Conservation (phyloP, 2,329 filamentous ascomycete species). For the Sclerotiophoma versabilis region DNA sequence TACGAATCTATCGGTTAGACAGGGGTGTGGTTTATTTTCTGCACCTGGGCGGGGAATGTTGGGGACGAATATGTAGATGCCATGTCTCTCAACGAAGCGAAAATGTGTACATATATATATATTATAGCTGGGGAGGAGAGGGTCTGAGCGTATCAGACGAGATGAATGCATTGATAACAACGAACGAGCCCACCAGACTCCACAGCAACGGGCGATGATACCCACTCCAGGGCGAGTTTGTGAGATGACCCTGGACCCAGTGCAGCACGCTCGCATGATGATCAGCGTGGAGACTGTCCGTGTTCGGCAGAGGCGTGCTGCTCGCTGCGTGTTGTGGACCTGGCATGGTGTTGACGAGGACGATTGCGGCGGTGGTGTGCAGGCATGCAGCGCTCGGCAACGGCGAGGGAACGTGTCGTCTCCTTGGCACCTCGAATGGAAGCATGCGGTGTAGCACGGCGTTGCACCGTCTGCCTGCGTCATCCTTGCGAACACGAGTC, state of each 20-base stretch:
- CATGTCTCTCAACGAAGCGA: not conserved
- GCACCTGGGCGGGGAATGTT: not conserved
- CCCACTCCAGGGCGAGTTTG: too few relatives aligned
- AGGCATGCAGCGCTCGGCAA: not conserved
- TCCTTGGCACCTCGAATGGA: too few relatives aligned
- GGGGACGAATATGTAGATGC: conserved; percentile 5
- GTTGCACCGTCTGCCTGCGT: conserved; percentile 2
- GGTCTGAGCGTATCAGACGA: conserved; percentile 8
- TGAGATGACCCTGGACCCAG: not conserved
- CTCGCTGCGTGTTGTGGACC: not conserved
- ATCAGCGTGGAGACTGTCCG: not conserved
- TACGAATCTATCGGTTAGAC: not conserved
- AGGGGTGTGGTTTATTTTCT: not conserved
- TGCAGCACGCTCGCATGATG: not conserved
- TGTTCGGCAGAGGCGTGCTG: not conserved
- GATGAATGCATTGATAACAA: not conserved
- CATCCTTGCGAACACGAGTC: conserved; percentile 12
- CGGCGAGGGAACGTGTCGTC: not conserved
- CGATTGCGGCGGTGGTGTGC: not conserved
- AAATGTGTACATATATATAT: conserved; percentile 3
- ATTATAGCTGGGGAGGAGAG: not conserved
- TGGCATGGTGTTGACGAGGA: not conserved
- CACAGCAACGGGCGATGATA: not conserved
- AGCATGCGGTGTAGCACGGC: not conserved
- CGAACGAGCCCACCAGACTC: not conserved